Percentiles rank a stretch among this genome's conserved stretches.
These are phyloP conservation scores for Exophiala bonariae DNA, from an alignment of 2,329 filamentous ascomycete genomes.

Conservation along the genomic window DNA sequence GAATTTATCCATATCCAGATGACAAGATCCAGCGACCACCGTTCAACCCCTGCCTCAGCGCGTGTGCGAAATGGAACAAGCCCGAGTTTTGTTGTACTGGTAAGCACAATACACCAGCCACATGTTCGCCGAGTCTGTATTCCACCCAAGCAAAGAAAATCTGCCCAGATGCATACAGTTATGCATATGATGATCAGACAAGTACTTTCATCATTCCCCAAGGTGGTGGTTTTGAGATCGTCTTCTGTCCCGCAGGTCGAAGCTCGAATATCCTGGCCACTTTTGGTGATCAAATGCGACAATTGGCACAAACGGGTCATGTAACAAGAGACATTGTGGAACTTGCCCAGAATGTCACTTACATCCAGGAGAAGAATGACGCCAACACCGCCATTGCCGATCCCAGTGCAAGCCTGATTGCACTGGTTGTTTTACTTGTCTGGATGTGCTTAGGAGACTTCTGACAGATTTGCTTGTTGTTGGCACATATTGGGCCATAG, in stretches of 20 bases:
- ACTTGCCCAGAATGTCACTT: slow-evolving; percentile 22
- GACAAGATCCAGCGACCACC: slow-evolving; percentile 67
- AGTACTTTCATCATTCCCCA: slow-evolving; percentile 59
- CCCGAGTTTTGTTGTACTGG: slow-evolving; percentile 76
- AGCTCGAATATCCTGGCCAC: slow-evolving; percentile 33
- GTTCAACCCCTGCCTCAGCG: slow-evolving; percentile 77
- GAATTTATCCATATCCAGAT: slow-evolving; percentile 79
- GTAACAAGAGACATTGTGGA: slow-evolving; percentile 24
- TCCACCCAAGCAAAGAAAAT: slow-evolving; percentile 69
- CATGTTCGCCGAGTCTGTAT: slow-evolving; percentile 69
- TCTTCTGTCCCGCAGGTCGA: slow-evolving; percentile 66
- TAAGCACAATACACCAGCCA: slow-evolving; percentile 60
- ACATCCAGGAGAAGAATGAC: slow-evolving; percentile 17
- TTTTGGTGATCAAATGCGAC: slow-evolving; percentile 25
- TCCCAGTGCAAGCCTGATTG: slow-evolving; percentile 9
- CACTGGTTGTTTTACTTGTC: slow-evolving; percentile 16
- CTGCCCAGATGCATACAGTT: slow-evolving; percentile 84
- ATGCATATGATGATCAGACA: slow-evolving; percentile 59
- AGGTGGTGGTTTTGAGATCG: slow-evolving; percentile 75
- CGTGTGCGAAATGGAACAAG: slow-evolving; percentile 68
- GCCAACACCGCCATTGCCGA: neutral
- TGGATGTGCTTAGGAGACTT: slow-evolving; percentile 11
- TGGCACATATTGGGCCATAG: too few species aligned
- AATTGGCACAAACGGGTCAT: slow-evolving; percentile 25
- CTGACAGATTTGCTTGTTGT: neutral